Conservation (phyloP, 1,139 yeast genomes). For the Saccharomyces hybrid region DNA sequence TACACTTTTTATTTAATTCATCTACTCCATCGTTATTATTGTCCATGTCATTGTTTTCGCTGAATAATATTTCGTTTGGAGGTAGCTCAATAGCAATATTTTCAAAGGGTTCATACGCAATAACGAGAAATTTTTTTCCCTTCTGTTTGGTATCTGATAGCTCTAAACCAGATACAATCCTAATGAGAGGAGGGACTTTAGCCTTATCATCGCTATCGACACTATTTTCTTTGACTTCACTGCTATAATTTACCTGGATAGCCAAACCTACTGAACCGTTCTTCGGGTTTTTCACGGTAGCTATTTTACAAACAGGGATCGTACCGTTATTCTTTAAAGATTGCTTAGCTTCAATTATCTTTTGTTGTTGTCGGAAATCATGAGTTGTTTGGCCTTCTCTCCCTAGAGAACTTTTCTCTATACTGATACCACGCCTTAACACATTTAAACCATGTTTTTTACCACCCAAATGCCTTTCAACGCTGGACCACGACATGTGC, state of each 20-base stretch:
- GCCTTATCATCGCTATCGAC: slow-evolving; percentile 14
- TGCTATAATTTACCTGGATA: slow-evolving; percentile 40
- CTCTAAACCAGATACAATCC: slow-evolving; percentile 51
- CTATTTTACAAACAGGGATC: slow-evolving; percentile 22
- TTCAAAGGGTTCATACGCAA: slow-evolving; percentile 60
- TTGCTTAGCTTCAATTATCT: slow-evolving; percentile 21
- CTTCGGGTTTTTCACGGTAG: slow-evolving; percentile 34
- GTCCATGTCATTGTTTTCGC: slow-evolving; percentile 6
- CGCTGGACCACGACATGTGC: slow-evolving; percentile 54
- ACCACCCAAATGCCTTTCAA: slow-evolving; percentile 53
- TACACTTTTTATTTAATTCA: slow-evolving; percentile 20
- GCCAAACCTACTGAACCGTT: slow-evolving; percentile 42
- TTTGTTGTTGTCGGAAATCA: slow-evolving; percentile 11
- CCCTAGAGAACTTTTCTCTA: slow-evolving; percentile 10
- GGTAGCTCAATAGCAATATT: slow-evolving; percentile 53
- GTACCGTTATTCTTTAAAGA: slow-evolving; percentile 20
- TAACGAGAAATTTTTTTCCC: slow-evolving; percentile 43
- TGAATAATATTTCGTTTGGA: slow-evolving; percentile 23
- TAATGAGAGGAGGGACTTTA: slow-evolving; percentile 38
- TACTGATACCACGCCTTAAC: slow-evolving; percentile 36
- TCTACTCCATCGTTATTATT: slow-evolving; percentile 12
- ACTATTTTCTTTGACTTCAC: slow-evolving; percentile 25
- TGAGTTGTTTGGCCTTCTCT: slow-evolving; percentile 34
- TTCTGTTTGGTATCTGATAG: slow-evolving; percentile 34
- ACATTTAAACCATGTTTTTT: slow-evolving; percentile 53